Evolutionary conservation across 2,329 filamentous ascomycete species (phyloP).

Genomic region (Parafenestella ontariensis): DNA sequence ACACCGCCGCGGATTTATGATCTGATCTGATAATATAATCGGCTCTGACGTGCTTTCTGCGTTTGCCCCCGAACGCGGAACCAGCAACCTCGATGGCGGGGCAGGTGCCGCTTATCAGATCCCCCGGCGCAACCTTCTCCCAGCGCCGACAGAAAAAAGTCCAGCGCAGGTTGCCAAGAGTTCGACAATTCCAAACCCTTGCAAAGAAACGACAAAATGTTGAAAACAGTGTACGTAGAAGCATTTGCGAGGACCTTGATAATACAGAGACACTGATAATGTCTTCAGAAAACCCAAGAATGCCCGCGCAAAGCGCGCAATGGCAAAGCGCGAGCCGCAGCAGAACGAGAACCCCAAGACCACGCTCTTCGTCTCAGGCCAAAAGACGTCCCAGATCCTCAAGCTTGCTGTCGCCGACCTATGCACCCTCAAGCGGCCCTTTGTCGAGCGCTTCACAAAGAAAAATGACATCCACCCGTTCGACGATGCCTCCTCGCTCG

Average conservation of each 20-base stretch:
- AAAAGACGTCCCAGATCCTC: slow-evolving; percentile 80
- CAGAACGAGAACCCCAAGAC: slow-evolving; percentile 87
- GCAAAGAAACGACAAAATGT: slow-evolving; percentile 27
- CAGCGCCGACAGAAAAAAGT: slow-evolving; percentile 14
- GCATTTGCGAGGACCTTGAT: fast-evolving
- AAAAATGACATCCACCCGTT: slow-evolving; percentile 97
- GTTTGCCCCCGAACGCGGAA: slow-evolving; percentile 2
- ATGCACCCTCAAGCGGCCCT: slow-evolving; percentile 80
- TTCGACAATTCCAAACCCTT: slow-evolving; percentile 19
- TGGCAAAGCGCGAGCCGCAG: slow-evolving; percentile 93
- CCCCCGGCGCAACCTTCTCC: slow-evolving; percentile 14
- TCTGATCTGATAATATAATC: slow-evolving; percentile 11
- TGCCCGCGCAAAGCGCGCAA: slow-evolving; percentile 91
- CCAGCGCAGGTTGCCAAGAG: slow-evolving; percentile 27
- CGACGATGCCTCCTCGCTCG: slow-evolving; percentile 83
- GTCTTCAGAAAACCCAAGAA: slow-evolving; percentile 69
- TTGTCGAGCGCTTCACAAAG: slow-evolving; percentile 92
- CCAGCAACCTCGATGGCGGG: slow-evolving; percentile 2
- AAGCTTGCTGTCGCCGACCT: slow-evolving; percentile 87
- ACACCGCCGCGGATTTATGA: not conserved
- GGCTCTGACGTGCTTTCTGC: slow-evolving; percentile 3
- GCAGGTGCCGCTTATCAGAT: slow-evolving; percentile 17
- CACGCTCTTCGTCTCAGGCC: slow-evolving; percentile 87
- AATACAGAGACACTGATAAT: slow-evolving; percentile 1
- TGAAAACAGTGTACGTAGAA: slow-evolving; percentile 40